Conservation (phyloP, 2,329 filamentous ascomycete species). For the Curvularia hawaiiensis region DNA sequence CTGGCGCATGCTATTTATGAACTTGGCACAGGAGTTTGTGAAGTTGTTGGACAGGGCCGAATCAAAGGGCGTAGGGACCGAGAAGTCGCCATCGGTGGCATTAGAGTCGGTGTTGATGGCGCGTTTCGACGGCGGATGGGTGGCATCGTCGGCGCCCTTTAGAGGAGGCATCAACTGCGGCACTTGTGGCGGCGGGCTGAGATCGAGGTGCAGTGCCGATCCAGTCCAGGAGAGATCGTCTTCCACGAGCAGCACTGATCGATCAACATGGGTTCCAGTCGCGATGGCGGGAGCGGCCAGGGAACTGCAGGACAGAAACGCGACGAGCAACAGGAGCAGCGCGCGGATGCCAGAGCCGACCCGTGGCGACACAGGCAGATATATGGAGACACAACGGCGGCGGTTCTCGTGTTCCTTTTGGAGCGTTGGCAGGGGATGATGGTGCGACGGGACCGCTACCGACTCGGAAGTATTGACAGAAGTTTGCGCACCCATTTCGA, state of each 20-base stretch:
- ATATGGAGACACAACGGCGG: constrained; percentile 27
- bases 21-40: constrained; percentile 64
- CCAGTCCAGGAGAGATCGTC: constrained; percentile 38
- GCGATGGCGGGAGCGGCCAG: constrained; percentile 36
- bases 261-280: constrained; percentile 40
- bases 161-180: constrained; percentile 44
- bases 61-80: constrained; percentile 54
- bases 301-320: constrained; percentile 33
- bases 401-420: constrained; percentile 28
- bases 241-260: constrained; percentile 31
- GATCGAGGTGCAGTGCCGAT: constrained; percentile 39
- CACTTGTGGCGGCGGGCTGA: constrained; percentile 33
- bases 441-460: constrained; percentile 42
- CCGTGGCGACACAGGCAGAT: constrained; percentile 20
- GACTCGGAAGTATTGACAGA: constrained; percentile 28
- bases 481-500: constrained; percentile 22
- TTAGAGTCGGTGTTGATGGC: constrained; percentile 33
- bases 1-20: constrained; percentile 70
- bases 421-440: constrained; percentile 31
- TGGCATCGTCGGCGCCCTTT: constrained; percentile 32
- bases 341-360: constrained; percentile 15
- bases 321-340: constrained; percentile 34
- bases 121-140: constrained; percentile 29
- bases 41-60: constrained; percentile 59
- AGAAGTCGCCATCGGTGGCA: constrained; percentile 27